These are phyloP conservation scores for Pseudodiploospora longispora DNA, from an alignment of 2,329 filamentous ascomycete species.

Conservation along the genomic window DNA sequence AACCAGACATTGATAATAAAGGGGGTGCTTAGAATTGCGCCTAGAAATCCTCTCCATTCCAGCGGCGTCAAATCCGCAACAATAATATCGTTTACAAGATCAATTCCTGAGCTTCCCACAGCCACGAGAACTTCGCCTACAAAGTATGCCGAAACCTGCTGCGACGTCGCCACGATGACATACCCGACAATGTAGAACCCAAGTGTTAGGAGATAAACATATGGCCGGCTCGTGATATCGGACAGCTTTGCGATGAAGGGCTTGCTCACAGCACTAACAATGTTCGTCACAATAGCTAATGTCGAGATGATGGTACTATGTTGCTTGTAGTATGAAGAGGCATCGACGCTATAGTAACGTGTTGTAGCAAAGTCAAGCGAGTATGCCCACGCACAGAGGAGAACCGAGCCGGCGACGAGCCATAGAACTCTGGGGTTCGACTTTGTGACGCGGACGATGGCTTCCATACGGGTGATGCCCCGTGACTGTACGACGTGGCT, in stretches of 20 bases:
- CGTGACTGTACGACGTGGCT: slow-evolving; percentile 10
- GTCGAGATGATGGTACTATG: slow-evolving; percentile 13
- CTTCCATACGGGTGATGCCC: slow-evolving; percentile 22
- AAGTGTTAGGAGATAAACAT: background rate
- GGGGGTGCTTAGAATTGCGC: background rate
- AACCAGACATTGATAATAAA: background rate
- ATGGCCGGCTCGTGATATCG: background rate
- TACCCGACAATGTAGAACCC: background rate
- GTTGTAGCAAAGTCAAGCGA: slow-evolving; percentile 22
- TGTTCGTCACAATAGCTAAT: background rate
- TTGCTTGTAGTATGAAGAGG: slow-evolving; percentile 20
- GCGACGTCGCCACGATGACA: background rate
- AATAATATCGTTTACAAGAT: background rate
- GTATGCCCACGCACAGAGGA: slow-evolving; percentile 23
- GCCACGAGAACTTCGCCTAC: background rate
- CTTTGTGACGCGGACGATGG: slow-evolving; percentile 20
- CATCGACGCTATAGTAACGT: slow-evolving; percentile 20
- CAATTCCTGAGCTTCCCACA: background rate
- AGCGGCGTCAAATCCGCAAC: background rate
- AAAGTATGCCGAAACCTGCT: background rate
- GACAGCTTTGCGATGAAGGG: background rate
- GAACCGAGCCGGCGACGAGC: slow-evolving; percentile 19
- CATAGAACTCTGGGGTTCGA: slow-evolving; percentile 16
- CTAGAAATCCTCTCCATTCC: background rate
- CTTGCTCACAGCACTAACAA: background rate